These are phyloP conservation scores for Coniferiporia sulphurascens DNA, from an alignment of 1,284 basidiomycete genomes.

Conservation along the genomic window DNA sequence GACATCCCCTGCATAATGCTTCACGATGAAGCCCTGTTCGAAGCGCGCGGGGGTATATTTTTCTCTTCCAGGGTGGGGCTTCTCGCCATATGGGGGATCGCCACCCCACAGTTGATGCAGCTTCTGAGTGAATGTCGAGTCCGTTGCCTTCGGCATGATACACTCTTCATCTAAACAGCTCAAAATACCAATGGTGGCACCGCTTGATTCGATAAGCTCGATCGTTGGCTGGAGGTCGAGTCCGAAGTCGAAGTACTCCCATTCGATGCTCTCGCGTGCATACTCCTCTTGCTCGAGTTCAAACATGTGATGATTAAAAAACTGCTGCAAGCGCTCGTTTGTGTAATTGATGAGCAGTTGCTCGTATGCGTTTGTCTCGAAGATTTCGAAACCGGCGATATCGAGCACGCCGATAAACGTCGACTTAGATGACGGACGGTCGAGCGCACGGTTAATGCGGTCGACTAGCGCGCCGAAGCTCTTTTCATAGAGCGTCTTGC, in stretches of 20 bases:
- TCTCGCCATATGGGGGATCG: constrained; percentile 42
- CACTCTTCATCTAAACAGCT: constrained; percentile 97
- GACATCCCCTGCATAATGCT: constrained; percentile 96
- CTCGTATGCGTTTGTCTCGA: constrained; percentile 89
- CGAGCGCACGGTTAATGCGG: constrained; percentile 90
- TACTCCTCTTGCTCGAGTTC: constrained; percentile 99
- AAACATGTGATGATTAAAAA: constrained; percentile 99
- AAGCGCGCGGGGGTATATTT: constrained; percentile 91
- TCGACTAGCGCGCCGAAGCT: constrained; percentile 93
- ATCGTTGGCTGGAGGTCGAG: constrained; percentile 98
- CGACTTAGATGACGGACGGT: constrained; percentile 87
- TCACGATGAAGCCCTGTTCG: constrained; percentile 91
- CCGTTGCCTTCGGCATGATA: constrained; percentile 98
- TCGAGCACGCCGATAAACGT: constrained; percentile 98
- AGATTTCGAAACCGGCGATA: constrained; percentile 99
- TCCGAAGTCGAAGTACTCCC: constrained; percentile 99
- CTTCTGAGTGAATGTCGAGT: constrained; percentile 94
- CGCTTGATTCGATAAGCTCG: constrained; percentile 89
- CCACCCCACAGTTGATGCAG: constrained; percentile 70
- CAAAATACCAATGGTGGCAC: constrained; percentile 80
- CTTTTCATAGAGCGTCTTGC: constrained; percentile 98
- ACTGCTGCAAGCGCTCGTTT: constrained; percentile 95
- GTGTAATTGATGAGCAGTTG: constrained; percentile 99
- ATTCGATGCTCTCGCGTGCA: constrained; percentile 92
- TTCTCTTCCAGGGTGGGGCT: constrained; percentile 64